Conservation (phyloP, 2,329 filamentous ascomycete species). For the Colletotrichum liriopes region DNA sequence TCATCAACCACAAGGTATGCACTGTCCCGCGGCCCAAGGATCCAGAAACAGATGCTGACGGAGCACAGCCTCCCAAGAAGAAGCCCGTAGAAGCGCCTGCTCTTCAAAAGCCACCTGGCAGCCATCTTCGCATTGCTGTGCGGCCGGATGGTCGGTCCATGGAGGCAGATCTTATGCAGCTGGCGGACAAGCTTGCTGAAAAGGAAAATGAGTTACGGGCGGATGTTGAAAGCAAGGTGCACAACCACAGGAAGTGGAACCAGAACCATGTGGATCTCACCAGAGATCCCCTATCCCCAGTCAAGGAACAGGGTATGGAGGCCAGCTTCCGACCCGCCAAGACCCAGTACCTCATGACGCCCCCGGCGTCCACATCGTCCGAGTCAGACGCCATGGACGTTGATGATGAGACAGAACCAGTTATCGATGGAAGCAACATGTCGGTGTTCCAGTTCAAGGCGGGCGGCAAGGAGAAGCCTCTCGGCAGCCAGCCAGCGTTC, state of each 20-base stretch:
- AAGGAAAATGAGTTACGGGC: conserved; percentile 85
- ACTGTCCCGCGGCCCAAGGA: background rate
- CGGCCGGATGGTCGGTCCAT: conserved; percentile 79
- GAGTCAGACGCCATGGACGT: conserved; percentile 68
- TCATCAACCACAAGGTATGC: conserved; percentile 91
- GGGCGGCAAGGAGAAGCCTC: conserved; percentile 57
- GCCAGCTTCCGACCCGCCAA: conserved; percentile 80
- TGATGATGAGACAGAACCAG: conserved; percentile 59
- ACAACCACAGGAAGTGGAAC: conserved; percentile 94
- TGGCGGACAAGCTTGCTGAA: conserved; percentile 84
- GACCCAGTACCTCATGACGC: conserved; percentile 79
- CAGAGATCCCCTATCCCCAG: conserved; percentile 85
- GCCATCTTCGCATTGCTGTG: conserved; percentile 78
- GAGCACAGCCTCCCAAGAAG: conserved; percentile 77
- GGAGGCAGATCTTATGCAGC: conserved; percentile 83
- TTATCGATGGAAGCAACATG: conserved; percentile 50
- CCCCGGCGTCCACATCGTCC: conserved; percentile 70
- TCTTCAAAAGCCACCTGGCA: conserved; percentile 73
- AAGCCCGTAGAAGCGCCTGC: conserved; percentile 74
- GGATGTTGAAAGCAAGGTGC: conserved; percentile 89
- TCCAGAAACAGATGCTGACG: conserved; percentile 54
- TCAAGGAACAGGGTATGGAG: conserved; percentile 75
- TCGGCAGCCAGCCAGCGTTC: conserved; percentile 74
- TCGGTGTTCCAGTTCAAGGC: conserved; percentile 65
- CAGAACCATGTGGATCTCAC: conserved; percentile 91